Percentiles rank a stretch among this genome's conserved stretches.
Evolutionary conservation across 257 asterid genomes (phyloP).

Genomic region (Oldenlandia corymbosa): DNA sequence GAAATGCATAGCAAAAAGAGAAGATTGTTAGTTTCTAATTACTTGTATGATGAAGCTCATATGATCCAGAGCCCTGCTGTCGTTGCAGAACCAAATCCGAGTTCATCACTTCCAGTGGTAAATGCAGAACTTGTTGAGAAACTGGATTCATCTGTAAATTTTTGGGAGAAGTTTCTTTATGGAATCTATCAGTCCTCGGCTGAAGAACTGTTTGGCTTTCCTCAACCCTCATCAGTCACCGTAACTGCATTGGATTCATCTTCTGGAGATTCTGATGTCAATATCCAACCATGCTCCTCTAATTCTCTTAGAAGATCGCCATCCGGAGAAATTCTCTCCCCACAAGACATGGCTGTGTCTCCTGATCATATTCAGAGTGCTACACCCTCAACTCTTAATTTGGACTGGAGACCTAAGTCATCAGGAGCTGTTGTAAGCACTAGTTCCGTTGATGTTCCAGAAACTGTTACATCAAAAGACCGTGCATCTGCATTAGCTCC

Average conservation of each 20-base stretch:
- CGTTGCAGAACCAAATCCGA: slow-evolving; percentile 27
- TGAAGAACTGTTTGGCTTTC: slow-evolving; percentile 26
- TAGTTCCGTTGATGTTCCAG: slow-evolving; percentile 28
- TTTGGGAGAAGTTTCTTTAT: slow-evolving; percentile 52
- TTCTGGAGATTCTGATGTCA: slow-evolving; percentile 53
- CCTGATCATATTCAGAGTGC: slow-evolving; percentile 34
- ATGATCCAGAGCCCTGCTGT: slow-evolving; percentile 20
- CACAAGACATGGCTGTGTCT: slow-evolving; percentile 34
- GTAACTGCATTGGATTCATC: slow-evolving; percentile 32
- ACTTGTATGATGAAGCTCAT: slow-evolving; percentile 40
- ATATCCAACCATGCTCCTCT: slow-evolving; percentile 33
- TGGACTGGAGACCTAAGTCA: slow-evolving; percentile 28
- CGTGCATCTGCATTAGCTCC: slow-evolving; percentile 22
- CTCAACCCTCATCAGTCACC: slow-evolving; percentile 26
- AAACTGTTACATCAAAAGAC: slow-evolving; percentile 20
- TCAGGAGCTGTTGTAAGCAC: slow-evolving; percentile 34
- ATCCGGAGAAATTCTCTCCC: slow-evolving; percentile 39
- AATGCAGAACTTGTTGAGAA: slow-evolving; percentile 40
- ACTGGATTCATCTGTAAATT: slow-evolving; percentile 51
- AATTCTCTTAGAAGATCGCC: slow-evolving; percentile 37
- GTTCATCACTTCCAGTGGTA: slow-evolving; percentile 33
- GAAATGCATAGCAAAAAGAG: slow-evolving; percentile 56
- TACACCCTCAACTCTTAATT: slow-evolving; percentile 39
- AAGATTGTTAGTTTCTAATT: slow-evolving; percentile 40
- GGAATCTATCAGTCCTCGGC: slow-evolving; percentile 32